phyloP scores from a whole-genome alignment of 2,329 filamentous ascomycete genomes.

The Teratosphaeriaceae sp. region DNA sequence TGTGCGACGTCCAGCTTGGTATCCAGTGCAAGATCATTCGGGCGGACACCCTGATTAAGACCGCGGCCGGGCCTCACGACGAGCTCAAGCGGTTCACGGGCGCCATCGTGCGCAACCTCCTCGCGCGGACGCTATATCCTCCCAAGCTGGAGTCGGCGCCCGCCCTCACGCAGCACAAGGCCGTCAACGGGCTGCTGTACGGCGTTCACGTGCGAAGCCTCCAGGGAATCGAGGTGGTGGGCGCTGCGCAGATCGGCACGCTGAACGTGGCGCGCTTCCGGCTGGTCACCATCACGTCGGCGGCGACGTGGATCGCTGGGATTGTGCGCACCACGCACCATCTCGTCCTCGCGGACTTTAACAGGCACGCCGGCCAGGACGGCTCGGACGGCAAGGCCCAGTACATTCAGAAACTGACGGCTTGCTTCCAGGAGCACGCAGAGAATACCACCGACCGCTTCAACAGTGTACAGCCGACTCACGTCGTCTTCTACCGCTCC shows the following conservation, averaged over 20 bases:
- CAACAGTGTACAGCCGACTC: background rate
- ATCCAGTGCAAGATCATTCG: constrained; percentile 3
- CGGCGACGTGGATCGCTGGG: background rate
- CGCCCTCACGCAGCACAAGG: background rate
- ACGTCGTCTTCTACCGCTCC: constrained; percentile 2
- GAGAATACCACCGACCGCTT: background rate
- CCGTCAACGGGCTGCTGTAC: background rate
- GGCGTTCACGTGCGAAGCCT: background rate
- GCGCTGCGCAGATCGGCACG: background rate
- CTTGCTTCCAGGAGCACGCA: background rate
- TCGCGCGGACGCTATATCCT: background rate
- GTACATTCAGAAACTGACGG: background rate
- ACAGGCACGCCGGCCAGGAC: background rate
- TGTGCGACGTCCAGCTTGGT: constrained; percentile 4
- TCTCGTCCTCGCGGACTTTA: background rate
- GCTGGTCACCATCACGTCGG: constrained; percentile 1
- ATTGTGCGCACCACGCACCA: background rate
- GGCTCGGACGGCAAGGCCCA: background rate
- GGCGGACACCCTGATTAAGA: background rate
- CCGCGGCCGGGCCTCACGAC: background rate
- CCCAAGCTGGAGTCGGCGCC: background rate
- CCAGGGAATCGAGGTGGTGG: background rate
- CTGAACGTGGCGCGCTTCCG: background rate
- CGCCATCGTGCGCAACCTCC: constrained; percentile 1
- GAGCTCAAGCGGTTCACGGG: background rate